Evolutionary conservation across 768 basidiomycete species (phyloP).

Genomic region (Pleurotus giganteus): DNA sequence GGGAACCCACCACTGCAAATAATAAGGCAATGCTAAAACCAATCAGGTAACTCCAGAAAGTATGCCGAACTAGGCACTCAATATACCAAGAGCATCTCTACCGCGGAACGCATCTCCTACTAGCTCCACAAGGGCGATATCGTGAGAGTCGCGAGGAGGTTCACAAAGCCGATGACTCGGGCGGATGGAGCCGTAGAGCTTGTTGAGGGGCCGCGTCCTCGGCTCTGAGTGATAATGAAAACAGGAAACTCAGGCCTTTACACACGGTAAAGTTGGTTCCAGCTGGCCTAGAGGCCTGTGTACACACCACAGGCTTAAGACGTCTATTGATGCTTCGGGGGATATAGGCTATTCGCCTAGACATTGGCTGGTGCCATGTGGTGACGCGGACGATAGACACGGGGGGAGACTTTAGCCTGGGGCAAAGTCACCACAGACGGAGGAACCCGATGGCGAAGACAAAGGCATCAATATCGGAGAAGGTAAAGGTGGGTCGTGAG

Average conservation of each 20-base stretch:
- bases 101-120: constrained; percentile 2
- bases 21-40: too few relatives aligned
- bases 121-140: constrained; percentile 2
- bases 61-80: neutral
- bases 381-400: neutral
- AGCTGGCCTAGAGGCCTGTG: neutral
- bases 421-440: neutral
- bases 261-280: neutral
- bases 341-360: neutral
- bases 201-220: neutral
- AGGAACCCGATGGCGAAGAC: neutral
- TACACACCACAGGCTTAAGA: neutral
- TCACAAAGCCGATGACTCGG: neutral
- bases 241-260: neutral
- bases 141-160: neutral
- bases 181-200: neutral
- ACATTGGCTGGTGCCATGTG: neutral
- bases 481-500: constrained; percentile 1
- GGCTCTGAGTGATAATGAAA: neutral
- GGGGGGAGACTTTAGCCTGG: neutral
- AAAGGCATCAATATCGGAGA: constrained; percentile 2
- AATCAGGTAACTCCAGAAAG: neutral
- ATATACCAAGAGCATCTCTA: neutral
- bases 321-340: neutral
- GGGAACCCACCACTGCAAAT: neutral